These are phyloP conservation scores for Aspergillus campestris DNA, from an alignment of 495 filamentous ascomycete species.

Conservation along the genomic window DNA sequence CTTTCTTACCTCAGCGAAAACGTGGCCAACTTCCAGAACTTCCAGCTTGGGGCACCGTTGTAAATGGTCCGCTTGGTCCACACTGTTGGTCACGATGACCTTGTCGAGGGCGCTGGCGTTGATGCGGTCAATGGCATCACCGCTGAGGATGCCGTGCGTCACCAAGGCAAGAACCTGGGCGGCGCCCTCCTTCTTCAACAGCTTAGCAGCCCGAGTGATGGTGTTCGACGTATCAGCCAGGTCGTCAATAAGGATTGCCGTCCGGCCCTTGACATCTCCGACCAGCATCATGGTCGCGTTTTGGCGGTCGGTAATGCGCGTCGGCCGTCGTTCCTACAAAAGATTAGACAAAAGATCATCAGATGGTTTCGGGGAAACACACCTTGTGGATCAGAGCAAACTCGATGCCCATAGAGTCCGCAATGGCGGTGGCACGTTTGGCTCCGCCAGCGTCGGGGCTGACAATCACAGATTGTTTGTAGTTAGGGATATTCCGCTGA, in stretches of 20 bases:
- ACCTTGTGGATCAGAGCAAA: slow-evolving; percentile 99
- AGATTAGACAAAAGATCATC: slow-evolving; percentile 10
- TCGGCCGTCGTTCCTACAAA: slow-evolving; percentile 85
- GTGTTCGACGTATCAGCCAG: slow-evolving; percentile 94
- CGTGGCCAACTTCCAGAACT: slow-evolving; percentile 80
- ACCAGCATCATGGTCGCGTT: slow-evolving; percentile 99
- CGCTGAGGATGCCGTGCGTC: slow-evolving; percentile 89
- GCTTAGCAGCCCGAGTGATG: slow-evolving; percentile 92
- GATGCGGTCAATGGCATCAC: slow-evolving; percentile 90
- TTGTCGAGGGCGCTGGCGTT: slow-evolving; percentile 84
- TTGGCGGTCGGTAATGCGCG: slow-evolving; percentile 82
- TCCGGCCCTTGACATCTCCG: slow-evolving; percentile 71
- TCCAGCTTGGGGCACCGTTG: slow-evolving; percentile 74
- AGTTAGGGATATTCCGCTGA: slow-evolving; percentile 75
- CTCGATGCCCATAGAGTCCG: slow-evolving; percentile 81
- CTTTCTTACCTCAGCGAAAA: slow-evolving; percentile 76
- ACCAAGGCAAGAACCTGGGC: slow-evolving; percentile 80
- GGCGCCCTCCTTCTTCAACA: slow-evolving; percentile 90
- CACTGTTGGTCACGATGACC: slow-evolving; percentile 89
- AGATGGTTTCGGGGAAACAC: slow-evolving; percentile 17
- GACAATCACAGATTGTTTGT: slow-evolving; percentile 82
- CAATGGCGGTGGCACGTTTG: slow-evolving; percentile 94
- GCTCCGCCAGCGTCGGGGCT: slow-evolving; percentile 95
- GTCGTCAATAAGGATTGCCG: slow-evolving; percentile 88
- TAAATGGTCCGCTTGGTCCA: slow-evolving; percentile 78